Evolutionary conservation across 345 rosid genomes (phyloP).

Genomic region (Lepidium aucheri): DNA sequence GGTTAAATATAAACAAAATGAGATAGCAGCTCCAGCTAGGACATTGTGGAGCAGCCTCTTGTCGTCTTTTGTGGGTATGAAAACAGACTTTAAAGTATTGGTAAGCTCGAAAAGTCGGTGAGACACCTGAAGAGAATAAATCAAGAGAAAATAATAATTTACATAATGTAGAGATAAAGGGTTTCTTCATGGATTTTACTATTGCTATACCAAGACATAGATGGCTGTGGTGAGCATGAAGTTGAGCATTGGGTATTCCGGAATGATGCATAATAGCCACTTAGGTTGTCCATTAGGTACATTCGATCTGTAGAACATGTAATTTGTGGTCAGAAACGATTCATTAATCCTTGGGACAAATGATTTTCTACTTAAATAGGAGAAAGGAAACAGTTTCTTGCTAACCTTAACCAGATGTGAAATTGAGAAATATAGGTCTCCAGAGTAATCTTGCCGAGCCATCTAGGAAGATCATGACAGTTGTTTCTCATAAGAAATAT

Average conservation of each 20-base stretch:
- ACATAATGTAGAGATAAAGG: neutral
- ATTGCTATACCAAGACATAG: constrained; percentile 59
- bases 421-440: constrained; percentile 95
- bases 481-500: constrained; percentile 1
- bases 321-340: neutral
- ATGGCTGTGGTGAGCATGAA: constrained; percentile 94
- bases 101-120: constrained; percentile 73
- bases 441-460: constrained; percentile 96
- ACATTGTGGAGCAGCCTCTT: constrained; percentile 54
- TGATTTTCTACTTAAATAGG: neutral
- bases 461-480: constrained; percentile 37
- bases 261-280: constrained; percentile 85
- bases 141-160: neutral
- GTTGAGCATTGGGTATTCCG: constrained; percentile 88
- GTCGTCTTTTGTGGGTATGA: constrained; percentile 73
- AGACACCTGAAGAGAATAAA: constrained; percentile 50
- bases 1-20: constrained; percentile 43
- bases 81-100: constrained; percentile 55
- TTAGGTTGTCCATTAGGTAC: constrained; percentile 87
- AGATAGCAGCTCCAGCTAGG: constrained; percentile 53
- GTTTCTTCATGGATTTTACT: neutral
- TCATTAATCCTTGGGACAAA: neutral
- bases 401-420: constrained; percentile 97
- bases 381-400: neutral
- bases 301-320: constrained; percentile 50